A percentile compares a stretch with the other conserved stretches of the same genome.
Conservation (phyloP, 2,329 filamentous ascomycete genomes). For the Neofusicoccum ribis region DNA sequence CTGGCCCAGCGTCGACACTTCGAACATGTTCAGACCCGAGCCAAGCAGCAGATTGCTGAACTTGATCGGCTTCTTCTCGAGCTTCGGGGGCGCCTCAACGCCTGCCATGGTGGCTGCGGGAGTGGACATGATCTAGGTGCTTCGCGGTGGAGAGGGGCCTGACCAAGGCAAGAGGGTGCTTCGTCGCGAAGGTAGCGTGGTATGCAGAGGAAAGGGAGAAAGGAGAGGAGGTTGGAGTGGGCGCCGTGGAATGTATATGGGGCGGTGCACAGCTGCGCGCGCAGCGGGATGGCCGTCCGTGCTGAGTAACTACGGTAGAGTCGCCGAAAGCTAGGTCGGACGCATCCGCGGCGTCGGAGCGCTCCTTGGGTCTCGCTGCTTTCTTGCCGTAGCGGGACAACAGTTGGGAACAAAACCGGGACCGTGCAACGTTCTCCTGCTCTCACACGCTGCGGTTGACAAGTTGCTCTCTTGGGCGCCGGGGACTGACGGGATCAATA, state of each 20-base stretch:
- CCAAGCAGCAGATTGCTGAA: constrained; percentile 98
- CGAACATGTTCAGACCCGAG: constrained; percentile 93
- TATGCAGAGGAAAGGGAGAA: constrained; percentile 26
- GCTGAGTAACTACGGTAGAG: constrained; percentile 14
- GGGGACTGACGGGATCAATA: not conserved
- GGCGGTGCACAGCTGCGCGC: constrained; percentile 20
- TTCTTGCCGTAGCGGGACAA: not conserved
- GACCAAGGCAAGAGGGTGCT: constrained; percentile 96
- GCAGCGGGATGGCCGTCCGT: constrained; percentile 12
- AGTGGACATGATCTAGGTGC: constrained; percentile 53
- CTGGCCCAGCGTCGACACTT: constrained; percentile 72
- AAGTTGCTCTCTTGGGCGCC: not conserved
- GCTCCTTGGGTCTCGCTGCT: not conserved
- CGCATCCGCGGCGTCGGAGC: constrained; percentile 12
- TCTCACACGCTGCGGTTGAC: not conserved
- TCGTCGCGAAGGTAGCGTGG: constrained; percentile 62
- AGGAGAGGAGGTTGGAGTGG: constrained; percentile 23
- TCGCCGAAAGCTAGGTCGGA: not conserved
- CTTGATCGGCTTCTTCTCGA: constrained; percentile 99
- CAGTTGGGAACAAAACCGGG: constrained; percentile 13
- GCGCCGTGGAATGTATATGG: constrained; percentile 28
- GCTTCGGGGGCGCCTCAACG: constrained; percentile 55
- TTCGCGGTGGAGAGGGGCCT: constrained; percentile 66
- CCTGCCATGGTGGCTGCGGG: constrained; percentile 44
- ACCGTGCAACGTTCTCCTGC: not conserved